Percentiles rank a stretch among this genome's conserved stretches.
These are phyloP conservation scores for Aspergillus niger DNA, from an alignment of 2,329 filamentous ascomycete species.

Conservation along the genomic window DNA sequence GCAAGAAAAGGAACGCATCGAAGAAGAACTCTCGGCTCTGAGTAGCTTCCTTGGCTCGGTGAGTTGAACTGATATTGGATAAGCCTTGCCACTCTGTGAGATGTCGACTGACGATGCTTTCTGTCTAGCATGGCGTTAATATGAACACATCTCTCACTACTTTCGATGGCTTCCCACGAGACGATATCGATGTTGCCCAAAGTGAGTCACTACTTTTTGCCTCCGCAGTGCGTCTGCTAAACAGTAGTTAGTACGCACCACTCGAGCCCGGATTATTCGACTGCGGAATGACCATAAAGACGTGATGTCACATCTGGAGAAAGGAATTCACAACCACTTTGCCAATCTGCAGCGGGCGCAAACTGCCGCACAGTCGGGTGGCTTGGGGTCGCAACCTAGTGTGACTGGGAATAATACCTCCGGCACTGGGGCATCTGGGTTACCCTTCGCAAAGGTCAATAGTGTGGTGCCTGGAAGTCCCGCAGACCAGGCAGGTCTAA, in stretches of 20 bases:
- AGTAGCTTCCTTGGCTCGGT: slow-evolving; percentile 88
- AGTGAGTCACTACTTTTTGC: slow-evolving; percentile 57
- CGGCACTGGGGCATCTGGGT: slow-evolving; percentile 48
- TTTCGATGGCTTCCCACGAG: slow-evolving; percentile 85
- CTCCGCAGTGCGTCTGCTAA: slow-evolving; percentile 17
- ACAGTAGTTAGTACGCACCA: slow-evolving; percentile 73
- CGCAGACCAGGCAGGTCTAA: slow-evolving; percentile 78
- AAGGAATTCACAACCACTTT: slow-evolving; percentile 85
- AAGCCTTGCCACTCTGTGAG: slow-evolving; percentile 6
- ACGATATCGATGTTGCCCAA: slow-evolving; percentile 92
- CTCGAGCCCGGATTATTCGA: slow-evolving; percentile 82
- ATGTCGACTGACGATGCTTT: slow-evolving; percentile 19
- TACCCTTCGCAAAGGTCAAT: slow-evolving; percentile 87
- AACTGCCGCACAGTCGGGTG: slow-evolving; percentile 35
- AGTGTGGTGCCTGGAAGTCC: slow-evolving; percentile 76
- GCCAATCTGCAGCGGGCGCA: slow-evolving; percentile 65
- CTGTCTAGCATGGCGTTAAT: slow-evolving; percentile 78
- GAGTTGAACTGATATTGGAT: slow-evolving; percentile 32
- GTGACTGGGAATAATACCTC: slow-evolving; percentile 26
- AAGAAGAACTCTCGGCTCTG: slow-evolving; percentile 82
- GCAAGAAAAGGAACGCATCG: slow-evolving; percentile 78
- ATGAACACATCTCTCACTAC: slow-evolving; percentile 90
- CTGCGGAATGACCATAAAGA: slow-evolving; percentile 92
- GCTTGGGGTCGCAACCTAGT: slow-evolving; percentile 24
- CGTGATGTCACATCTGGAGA: slow-evolving; percentile 80